Evolutionary conservation across 805 yeast species (phyloP).

Genomic region (Peterozyma xylosa): DNA sequence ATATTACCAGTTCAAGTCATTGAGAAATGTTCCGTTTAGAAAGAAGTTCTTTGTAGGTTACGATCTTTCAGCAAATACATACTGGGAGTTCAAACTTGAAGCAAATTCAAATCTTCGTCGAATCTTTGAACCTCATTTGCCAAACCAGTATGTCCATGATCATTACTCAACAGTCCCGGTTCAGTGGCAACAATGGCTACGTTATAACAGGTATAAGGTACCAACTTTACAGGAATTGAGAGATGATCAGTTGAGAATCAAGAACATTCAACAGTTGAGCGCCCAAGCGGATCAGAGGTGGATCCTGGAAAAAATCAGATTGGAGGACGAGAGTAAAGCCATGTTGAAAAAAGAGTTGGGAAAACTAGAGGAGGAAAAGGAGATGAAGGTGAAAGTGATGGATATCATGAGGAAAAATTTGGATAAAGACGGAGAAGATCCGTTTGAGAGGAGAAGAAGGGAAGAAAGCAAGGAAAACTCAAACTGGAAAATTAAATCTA

Average conservation of each 20-base stretch:
- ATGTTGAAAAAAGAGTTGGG: slow-evolving; percentile 16
- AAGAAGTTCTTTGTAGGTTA: slow-evolving; percentile 60
- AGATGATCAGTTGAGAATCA: slow-evolving; percentile 49
- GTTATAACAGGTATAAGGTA: slow-evolving; percentile 48
- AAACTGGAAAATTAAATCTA: no score
- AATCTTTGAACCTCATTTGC: slow-evolving; percentile 48
- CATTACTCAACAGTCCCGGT: slow-evolving; percentile 55
- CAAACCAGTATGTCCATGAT: slow-evolving; percentile 43
- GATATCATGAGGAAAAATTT: not conserved
- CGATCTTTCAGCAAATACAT: slow-evolving; percentile 78
- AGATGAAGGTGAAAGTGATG: not conserved
- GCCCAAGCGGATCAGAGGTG: slow-evolving; percentile 36
- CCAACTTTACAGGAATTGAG: slow-evolving; percentile 61
- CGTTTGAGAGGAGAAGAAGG: no score
- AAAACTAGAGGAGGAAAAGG: slow-evolving; percentile 10
- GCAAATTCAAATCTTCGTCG: slow-evolving; percentile 50
- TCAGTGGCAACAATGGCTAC: slow-evolving; percentile 79
- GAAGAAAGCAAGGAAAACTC: no score
- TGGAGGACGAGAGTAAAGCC: slow-evolving; percentile 11
- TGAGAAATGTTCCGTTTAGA: slow-evolving; percentile 62
- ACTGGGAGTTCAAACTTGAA: slow-evolving; percentile 70
- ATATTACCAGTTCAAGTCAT: slow-evolving; percentile 49
- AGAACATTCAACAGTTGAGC: slow-evolving; percentile 42
- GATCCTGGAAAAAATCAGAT: slow-evolving; percentile 14
- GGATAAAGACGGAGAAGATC: no score